Evolutionary conservation across 768 basidiomycete species (phyloP).

Genomic region (Collybia nuda): DNA sequence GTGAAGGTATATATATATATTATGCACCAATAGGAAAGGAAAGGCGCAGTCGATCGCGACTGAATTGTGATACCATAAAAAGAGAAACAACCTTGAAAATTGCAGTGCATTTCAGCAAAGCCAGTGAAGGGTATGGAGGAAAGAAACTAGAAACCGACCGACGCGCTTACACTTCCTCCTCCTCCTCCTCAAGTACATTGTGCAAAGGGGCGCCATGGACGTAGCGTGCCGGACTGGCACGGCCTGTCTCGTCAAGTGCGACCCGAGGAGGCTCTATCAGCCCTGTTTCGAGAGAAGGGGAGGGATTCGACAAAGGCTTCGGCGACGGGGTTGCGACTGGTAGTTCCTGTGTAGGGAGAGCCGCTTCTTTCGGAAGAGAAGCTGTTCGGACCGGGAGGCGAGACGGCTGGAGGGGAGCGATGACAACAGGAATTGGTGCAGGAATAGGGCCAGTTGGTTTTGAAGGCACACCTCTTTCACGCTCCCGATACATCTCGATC

Average conservation of each 20-base stretch:
- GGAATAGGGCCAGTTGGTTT: conserved; percentile 23
- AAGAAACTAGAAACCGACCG: not conserved
- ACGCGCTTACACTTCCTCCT: conserved; percentile 45
- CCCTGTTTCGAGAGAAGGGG: conserved; percentile 26
- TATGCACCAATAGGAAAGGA: not conserved
- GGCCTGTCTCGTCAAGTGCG: conserved; percentile 46
- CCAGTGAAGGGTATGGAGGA: not conserved
- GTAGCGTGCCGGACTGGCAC: conserved; percentile 71
- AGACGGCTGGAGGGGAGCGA: conserved; percentile 35
- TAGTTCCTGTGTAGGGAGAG: conserved; percentile 15
- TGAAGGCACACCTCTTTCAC: conserved; percentile 47
- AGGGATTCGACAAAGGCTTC: conserved; percentile 16
- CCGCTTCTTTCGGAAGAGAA: conserved; percentile 20
- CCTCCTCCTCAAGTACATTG: conserved; percentile 83
- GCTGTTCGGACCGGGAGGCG: conserved; percentile 38
- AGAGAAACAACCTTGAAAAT: not conserved
- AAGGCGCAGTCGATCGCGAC: conserved; percentile 1
- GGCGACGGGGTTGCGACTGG: conserved; percentile 23
- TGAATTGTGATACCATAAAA: conserved; percentile 1
- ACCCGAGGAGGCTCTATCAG: conserved; percentile 31
- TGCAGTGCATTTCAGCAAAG: too few relatives aligned
- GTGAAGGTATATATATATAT: not conserved
- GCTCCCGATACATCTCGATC: conserved; percentile 86
- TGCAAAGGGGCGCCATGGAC: conserved; percentile 84
- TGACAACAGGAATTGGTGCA: conserved; percentile 19